Evolutionary conservation across 140 eudicot species (phyloP).

Genomic region (Anethum foeniculum): DNA sequence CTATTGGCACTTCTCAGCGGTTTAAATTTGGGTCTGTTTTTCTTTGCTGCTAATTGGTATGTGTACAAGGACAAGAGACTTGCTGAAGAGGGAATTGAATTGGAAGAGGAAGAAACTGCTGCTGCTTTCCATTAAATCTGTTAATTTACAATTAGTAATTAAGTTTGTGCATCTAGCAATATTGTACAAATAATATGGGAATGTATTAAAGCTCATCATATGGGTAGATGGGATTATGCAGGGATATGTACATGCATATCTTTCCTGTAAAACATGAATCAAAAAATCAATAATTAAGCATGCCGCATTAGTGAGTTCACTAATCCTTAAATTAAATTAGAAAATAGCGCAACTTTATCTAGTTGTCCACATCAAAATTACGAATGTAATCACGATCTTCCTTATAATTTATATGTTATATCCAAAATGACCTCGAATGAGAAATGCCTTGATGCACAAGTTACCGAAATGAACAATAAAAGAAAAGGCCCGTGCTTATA

Average conservation of each 20-base stretch:
- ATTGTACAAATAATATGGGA: not conserved
- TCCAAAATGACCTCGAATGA: no score
- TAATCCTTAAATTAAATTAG: not conserved
- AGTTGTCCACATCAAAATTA: no score
- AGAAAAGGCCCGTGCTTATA: no score
- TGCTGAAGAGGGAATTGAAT: conserved; percentile 41
- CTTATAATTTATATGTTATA: no score
- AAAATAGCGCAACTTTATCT: no score
- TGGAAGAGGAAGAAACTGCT: conserved; percentile 37
- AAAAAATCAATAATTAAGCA: not conserved
- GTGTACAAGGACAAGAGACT: conserved; percentile 54
- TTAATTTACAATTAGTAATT: not conserved
- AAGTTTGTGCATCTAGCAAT: not conserved
- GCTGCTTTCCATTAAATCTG: conserved; percentile 20
- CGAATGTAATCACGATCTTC: no score
- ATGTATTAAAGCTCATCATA: not conserved
- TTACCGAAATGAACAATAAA: no score
- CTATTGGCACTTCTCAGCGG: conserved; percentile 40
- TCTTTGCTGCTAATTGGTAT: conserved; percentile 39
- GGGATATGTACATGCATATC: not conserved
- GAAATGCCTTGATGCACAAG: no score
- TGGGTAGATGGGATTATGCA: not conserved
- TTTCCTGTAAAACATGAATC: not conserved
- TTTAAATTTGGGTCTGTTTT: conserved; percentile 31
- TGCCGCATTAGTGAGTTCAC: not conserved